Evolutionary conservation across 306 rosid species (phyloP).

Genomic region (Quercus engelmannii): DNA sequence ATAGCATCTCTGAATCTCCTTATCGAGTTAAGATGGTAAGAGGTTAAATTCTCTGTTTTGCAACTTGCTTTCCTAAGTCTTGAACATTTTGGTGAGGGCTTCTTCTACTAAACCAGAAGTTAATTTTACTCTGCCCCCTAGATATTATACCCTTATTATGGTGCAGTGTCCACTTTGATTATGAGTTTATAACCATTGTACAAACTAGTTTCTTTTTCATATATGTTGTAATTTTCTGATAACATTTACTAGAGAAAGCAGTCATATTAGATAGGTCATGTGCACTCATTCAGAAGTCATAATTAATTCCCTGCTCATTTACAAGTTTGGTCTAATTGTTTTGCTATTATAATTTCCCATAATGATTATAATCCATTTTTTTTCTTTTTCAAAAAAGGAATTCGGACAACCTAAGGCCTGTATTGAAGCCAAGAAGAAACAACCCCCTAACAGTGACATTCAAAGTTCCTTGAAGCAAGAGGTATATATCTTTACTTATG

Average conservation of each 20-base stretch:
- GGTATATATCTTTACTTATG: conserved; percentile 37
- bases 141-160: background rate
- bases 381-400: conserved; percentile 37
- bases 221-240: background rate
- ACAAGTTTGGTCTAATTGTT: background rate
- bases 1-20: conserved; percentile 35
- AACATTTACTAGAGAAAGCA: background rate
- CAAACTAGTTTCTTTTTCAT: background rate
- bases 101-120: background rate
- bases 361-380: conserved; percentile 1
- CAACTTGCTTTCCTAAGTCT: background rate
- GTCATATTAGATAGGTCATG: background rate
- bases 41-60: background rate
- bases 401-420: conserved; percentile 27
- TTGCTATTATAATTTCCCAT: background rate
- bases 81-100: background rate
- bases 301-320: background rate
- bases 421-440: conserved; percentile 55
- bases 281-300: background rate
- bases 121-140: background rate
- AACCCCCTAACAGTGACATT: conserved; percentile 33
- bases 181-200: background rate
- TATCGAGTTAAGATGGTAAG: conserved; percentile 42
- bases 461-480: conserved; percentile 70
- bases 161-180: background rate